These are phyloP conservation scores for Monosporascus sp. DNA, from an alignment of 2,329 filamentous ascomycete genomes.

Conservation along the genomic window DNA sequence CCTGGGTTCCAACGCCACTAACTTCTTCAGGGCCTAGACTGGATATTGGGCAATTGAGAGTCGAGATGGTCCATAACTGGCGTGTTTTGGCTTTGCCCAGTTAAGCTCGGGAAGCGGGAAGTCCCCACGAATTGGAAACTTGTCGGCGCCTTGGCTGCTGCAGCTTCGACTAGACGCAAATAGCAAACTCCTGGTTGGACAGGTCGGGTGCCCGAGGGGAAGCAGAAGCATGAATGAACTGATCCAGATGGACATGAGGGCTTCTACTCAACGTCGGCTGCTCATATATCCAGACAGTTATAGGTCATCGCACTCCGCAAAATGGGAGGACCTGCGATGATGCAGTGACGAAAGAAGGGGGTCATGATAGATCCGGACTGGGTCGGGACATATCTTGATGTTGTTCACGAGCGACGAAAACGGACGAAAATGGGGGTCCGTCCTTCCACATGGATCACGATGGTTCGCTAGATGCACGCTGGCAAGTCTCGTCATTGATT, in stretches of 20 bases:
- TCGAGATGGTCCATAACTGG: background rate
- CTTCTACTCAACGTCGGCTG: background rate
- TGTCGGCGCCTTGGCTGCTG: background rate
- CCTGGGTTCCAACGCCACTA: background rate
- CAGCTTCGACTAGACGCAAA: background rate
- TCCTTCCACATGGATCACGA: background rate
- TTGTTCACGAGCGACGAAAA: background rate
- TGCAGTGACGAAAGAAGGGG: background rate
- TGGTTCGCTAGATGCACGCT: background rate
- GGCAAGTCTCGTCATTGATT: background rate
- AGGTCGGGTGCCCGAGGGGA: background rate
- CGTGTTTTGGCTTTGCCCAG: background rate
- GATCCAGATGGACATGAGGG: no score
- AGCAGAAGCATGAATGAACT: background rate
- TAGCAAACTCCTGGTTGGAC: background rate
- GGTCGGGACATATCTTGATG: background rate
- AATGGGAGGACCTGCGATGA: background rate
- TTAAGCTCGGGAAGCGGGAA: background rate
- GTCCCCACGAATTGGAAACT: background rate
- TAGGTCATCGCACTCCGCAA: background rate
- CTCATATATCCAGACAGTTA: background rate
- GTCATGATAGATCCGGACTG: background rate
- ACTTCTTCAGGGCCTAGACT: background rate
- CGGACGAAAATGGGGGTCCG: background rate
- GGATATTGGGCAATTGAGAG: background rate